Evolutionary conservation across 2,329 filamentous ascomycete genomes (phyloP).

Genomic region (Aspergillus fijiensis): DNA sequence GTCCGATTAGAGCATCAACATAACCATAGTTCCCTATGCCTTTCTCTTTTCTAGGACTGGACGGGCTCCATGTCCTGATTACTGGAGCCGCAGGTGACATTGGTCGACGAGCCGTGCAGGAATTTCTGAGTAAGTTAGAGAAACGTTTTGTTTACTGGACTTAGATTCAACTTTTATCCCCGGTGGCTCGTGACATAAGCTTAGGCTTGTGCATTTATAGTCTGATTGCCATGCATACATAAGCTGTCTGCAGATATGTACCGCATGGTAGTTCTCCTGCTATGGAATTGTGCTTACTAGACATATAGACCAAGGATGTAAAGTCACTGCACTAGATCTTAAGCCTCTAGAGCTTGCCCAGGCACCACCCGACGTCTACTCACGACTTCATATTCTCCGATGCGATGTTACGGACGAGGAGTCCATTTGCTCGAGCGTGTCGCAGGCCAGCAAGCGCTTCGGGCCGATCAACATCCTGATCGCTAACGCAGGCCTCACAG

Average conservation of each 20-base stretch:
- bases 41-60: constrained; percentile 45
- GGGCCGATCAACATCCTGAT: constrained; percentile 2
- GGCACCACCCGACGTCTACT: constrained; percentile 26
- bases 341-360: constrained; percentile 36
- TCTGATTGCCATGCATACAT: too few species aligned
- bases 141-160: not conserved
- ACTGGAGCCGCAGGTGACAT: constrained; percentile 56
- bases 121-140: constrained; percentile 51
- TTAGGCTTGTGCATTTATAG: too few species aligned
- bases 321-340: constrained; percentile 55
- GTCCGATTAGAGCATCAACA: not conserved
- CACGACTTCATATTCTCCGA: constrained; percentile 42
- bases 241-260: too few species aligned
- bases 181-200: too few species aligned
- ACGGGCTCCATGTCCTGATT: constrained; percentile 54
- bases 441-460: constrained; percentile 14
- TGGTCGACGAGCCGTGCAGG: constrained; percentile 50
- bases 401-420: constrained; percentile 52
- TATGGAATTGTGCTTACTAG: not conserved
- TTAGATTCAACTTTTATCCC: not conserved
- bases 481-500: not conserved
- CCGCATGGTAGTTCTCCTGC: not conserved
- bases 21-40: not conserved
- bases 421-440: constrained; percentile 45
- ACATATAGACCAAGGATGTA: constrained; percentile 51